These are phyloP conservation scores for Aspergillus pseudoterreus DNA, from an alignment of 2,329 filamentous ascomycete genomes.

Conservation along the genomic window DNA sequence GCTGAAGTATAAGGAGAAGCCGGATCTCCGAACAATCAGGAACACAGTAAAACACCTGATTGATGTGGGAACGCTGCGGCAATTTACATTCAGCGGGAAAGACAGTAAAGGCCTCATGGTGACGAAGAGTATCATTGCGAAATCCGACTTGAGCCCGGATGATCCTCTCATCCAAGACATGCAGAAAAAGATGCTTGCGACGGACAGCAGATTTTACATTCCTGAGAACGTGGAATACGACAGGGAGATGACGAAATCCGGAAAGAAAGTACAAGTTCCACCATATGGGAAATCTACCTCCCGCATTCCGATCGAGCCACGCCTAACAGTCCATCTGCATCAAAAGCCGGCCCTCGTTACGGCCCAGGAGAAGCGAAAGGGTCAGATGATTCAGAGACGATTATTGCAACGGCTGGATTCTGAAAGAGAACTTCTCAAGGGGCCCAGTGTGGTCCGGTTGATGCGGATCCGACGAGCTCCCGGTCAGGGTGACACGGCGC, in stretches of 20 bases:
- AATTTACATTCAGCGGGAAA: slow-evolving; percentile 50
- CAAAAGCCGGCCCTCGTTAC: slow-evolving; percentile 31
- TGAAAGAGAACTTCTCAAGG: slow-evolving; percentile 7
- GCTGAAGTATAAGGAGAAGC: slow-evolving; percentile 41
- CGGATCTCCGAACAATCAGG: slow-evolving; percentile 52
- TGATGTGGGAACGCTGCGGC: slow-evolving; percentile 49
- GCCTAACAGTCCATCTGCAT: slow-evolving; percentile 34
- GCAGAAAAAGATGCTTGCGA: slow-evolving; percentile 49
- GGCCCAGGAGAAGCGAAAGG: slow-evolving; percentile 25
- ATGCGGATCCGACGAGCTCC: slow-evolving; percentile 24
- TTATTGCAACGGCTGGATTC: slow-evolving; percentile 20
- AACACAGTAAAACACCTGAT: slow-evolving; percentile 49
- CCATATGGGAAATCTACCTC: slow-evolving; percentile 4
- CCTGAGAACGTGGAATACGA: slow-evolving; percentile 41
- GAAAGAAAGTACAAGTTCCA: background rate
- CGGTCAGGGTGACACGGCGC: slow-evolving; percentile 9
- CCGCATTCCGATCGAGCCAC: slow-evolving; percentile 29
- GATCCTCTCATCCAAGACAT: slow-evolving; percentile 47
- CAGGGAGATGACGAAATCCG: slow-evolving; percentile 28
- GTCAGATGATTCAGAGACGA: slow-evolving; percentile 22
- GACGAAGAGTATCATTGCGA: slow-evolving; percentile 49
- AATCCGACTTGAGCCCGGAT: slow-evolving; percentile 43
- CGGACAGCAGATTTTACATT: slow-evolving; percentile 41
- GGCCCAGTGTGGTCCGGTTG: slow-evolving; percentile 22
- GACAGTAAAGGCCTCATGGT: slow-evolving; percentile 46